phyloP scores from a whole-genome alignment of 179 eudicot species.

The Gypsophila paniculata region DNA sequence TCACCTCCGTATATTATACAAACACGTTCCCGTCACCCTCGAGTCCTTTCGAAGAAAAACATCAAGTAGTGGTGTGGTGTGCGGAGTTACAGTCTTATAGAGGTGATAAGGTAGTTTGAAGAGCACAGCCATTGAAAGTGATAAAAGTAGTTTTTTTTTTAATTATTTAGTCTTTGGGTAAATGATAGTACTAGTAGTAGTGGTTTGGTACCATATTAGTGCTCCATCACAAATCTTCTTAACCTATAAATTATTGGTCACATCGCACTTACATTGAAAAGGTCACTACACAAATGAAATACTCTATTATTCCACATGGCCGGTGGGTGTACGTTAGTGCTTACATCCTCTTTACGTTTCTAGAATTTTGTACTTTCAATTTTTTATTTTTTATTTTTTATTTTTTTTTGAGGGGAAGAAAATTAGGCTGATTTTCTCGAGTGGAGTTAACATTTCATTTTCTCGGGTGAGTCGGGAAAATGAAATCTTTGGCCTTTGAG shows the following conservation, averaged over 20 bases:
- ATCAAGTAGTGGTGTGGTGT: neutral
- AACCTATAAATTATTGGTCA: constrained; percentile 19
- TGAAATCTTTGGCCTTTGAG: no score
- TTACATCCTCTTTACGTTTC: neutral
- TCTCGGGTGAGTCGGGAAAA: no score
- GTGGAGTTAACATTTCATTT: no score
- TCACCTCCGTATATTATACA: no score
- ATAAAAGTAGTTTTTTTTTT: neutral
- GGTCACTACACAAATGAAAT: constrained; percentile 14
- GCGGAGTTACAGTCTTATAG: neutral
- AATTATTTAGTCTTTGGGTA: neutral
- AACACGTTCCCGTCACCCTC: neutral
- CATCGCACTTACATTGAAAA: neutral
- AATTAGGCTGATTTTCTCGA: no score
- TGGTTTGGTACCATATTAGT: neutral
- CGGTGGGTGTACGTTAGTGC: constrained; percentile 13
- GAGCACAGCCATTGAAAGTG: constrained; percentile 18
- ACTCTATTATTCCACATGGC: neutral
- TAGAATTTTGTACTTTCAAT: neutral
- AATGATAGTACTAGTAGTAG: constrained; percentile 7
- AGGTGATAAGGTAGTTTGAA: neutral
- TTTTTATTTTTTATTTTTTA: no score
- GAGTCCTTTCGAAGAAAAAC: neutral
- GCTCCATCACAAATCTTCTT: constrained; percentile 5
- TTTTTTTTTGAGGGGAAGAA: no score